These are phyloP conservation scores for Citrullus mucosospermus DNA, from an alignment of 306 rosid species.

Conservation along the genomic window DNA sequence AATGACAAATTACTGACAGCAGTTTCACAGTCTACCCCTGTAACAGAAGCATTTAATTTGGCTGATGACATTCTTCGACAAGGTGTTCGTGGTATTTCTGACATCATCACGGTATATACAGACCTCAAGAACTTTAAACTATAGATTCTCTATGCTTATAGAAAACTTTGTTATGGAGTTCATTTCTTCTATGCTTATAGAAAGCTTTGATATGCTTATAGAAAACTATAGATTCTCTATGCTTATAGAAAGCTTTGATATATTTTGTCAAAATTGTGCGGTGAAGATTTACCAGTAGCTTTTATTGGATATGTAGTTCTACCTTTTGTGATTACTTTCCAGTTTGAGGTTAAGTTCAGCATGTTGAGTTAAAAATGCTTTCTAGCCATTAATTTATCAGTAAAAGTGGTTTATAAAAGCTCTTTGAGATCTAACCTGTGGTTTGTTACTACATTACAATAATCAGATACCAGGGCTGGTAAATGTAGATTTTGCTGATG, in stretches of 20 bases:
- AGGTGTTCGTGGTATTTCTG: slow-evolving; percentile 99
- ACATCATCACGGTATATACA: slow-evolving; percentile 72
- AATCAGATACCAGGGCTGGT: slow-evolving; percentile 81
- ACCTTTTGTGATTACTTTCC: background rate
- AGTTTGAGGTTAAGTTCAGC: background rate
- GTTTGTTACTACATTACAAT: background rate
- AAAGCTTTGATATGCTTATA: background rate
- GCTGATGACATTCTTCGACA: slow-evolving; percentile 99
- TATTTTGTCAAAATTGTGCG: background rate
- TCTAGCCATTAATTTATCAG: background rate
- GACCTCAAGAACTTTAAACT: background rate
- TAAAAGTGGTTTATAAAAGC: background rate
- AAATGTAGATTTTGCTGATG: slow-evolving; percentile 93
- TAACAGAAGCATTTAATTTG: slow-evolving; percentile 93
- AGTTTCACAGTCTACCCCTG: slow-evolving; percentile 92
- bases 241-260: background rate
- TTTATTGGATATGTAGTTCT: background rate
- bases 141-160: background rate
- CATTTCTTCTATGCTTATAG: background rate
- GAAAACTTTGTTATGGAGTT: background rate
- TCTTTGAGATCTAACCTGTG: slow-evolving; percentile 2
- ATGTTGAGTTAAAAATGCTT: background rate
- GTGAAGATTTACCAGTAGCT: background rate
- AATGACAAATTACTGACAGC: slow-evolving; percentile 95
- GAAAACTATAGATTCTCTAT: background rate